Base-by-base conservation (phyloP, 2,329 filamentous ascomycete genomes). In the Trichoderma arundinaceum region DNA sequence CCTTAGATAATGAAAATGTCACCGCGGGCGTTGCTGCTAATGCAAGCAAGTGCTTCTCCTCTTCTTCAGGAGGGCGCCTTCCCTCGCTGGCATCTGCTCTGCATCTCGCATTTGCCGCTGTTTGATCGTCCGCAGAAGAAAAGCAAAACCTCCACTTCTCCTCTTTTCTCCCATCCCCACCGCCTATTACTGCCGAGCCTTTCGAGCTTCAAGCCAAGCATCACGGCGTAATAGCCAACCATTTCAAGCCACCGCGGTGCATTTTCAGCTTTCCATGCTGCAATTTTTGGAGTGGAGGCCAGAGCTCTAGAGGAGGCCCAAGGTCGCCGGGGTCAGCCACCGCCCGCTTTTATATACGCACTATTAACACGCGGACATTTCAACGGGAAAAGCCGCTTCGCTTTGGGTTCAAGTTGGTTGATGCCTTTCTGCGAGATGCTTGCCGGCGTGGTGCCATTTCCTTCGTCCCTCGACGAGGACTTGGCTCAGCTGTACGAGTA, bases 381-480 rank as follows among this genome's bases (percentile, higher is more conserved):
- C 28, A 44, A 54, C 48, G 49, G 60, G 60, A 53, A 54, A 54
- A 63, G 49, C 59, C 48, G 38, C 59, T 62, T 62, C n/a, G 39
- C 17, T n/a, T 61, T 13, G 44, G 28, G 46, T 51, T 17, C 9
- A 38, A 15, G 43, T 13, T 17, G 28, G n/a, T 60, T 32, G 57
- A 12, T 48, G 57, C 57, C 8, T 28, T 10, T 32, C 15, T 43
- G 35, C 19, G 38, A 13, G 22, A 28, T 28, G 22, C 22, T 4
- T 28, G 22, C 2, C 2, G 22, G 22, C 22, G 4, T 28, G 2
- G 22, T 28, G 2, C 22, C 22, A 28, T 28, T 28, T 28, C 22
- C 22, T 28, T 28, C 22, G 22, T 28, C 22, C 22, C 2, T 28
- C 22, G n/a, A 28, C 4, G 22, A 28, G 22, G 4, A 28, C 22